Base-by-base conservation (phyloP, 176 grass and related monocot species). In the Carex kokanica region DNA sequence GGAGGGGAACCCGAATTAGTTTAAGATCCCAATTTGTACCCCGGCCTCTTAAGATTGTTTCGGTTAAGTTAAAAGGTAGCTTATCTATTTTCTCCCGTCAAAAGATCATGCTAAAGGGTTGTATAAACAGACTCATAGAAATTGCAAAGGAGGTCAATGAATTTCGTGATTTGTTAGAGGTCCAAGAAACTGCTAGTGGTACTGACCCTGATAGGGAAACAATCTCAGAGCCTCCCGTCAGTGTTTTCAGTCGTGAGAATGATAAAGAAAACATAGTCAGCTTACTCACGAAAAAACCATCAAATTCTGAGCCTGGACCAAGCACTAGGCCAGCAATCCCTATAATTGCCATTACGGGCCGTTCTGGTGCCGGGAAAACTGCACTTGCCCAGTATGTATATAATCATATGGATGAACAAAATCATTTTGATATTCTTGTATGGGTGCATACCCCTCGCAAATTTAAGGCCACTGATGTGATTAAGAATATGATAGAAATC, bases 151-250 rank as follows among this genome's bases (percentile, higher is more conserved):
- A 63, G 60, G 6, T 10, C 2, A 3, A 63, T 2, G 8, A 63
- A 3, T 63, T 11, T 27, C 2, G 8, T 27, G 9, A 63, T 63
- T 10, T 25, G 2, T 63, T 63, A 36, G 34, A 4, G 8, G 12
- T 3, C 20, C 1, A 63, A 1, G 60, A 10, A 27, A 27, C 0
- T 3, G 21, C n/a, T n/a, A n/a, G n/a, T n/a, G n/a, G n/a, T n/a
- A n/a, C n/a, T n/a, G n/a, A n/a, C n/a, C n/a, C n/a, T n/a, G n/a
- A 63, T 0, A 27, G 20, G 21, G 21, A 27, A 0, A 25, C 34
- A 0, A 3, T 25, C 3, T 29, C 3, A 0, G 11, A 43, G 3
- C 3, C 10, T 14, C 25, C 3, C 2, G n/a, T n/a, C 0, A 0
- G n/a, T 0, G 62, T 64, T 0, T 16, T 64, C 1, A 25, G 62